These are phyloP conservation scores for Colletotrichum sp. DNA, from an alignment of 2,329 filamentous ascomycete genomes.

Conservation along the genomic window DNA sequence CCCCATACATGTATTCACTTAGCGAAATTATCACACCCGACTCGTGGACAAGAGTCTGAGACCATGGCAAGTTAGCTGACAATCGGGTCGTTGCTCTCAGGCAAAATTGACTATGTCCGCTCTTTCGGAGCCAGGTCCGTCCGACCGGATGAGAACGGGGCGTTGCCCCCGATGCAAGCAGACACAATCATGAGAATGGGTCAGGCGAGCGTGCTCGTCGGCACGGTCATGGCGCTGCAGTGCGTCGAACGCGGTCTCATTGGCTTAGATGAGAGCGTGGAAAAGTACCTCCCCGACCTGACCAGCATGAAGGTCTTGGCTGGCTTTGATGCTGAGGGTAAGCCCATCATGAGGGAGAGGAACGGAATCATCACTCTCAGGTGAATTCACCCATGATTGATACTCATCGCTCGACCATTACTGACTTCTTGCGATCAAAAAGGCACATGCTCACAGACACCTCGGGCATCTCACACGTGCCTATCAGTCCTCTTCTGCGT, in stretches of 20 bases:
- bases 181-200: constrained; percentile 40
- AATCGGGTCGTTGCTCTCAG: not conserved
- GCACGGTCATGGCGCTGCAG: constrained; percentile 56
- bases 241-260: constrained; percentile 57
- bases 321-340: constrained; percentile 46
- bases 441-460: constrained; percentile 50
- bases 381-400: not conserved
- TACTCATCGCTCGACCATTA: not conserved
- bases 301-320: constrained; percentile 51
- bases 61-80: not conserved
- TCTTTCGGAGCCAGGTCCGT: not conserved
- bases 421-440: not conserved
- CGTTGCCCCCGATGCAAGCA: constrained; percentile 28
- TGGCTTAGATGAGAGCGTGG: constrained; percentile 49
- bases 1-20: not conserved
- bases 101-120: constrained; percentile 6
- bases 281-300: constrained; percentile 51
- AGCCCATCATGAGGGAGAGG: constrained; percentile 35
- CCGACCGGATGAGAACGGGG: constrained; percentile 24
- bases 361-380: constrained; percentile 47
- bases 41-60: not conserved
- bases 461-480: constrained; percentile 51
- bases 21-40: not conserved
- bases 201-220: constrained; percentile 47
- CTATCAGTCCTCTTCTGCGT: constrained; percentile 36